Base-by-base conservation (phyloP, 2,329 filamentous ascomycete genomes). In the Conoideocrella luteorostrata region DNA sequence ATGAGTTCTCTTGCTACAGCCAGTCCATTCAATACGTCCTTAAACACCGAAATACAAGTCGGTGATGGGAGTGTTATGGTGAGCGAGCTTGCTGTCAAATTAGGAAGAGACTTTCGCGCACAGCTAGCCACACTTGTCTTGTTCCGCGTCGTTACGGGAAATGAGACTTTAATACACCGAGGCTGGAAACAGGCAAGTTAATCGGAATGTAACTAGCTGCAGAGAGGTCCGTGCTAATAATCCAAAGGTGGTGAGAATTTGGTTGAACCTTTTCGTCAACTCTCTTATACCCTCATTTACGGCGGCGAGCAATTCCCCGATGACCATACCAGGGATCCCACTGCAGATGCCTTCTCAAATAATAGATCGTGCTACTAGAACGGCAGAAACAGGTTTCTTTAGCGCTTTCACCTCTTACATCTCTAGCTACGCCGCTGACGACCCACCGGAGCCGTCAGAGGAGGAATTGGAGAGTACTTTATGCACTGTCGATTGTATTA, bases 401-500 rank as follows among this genome's bases (percentile, higher is more conserved):
- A 95, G 90, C 4, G 89, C 91, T 1, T 88, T 98, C 56, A 94
- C 91, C 1, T 95, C 87, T 5, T 98, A 97, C 57, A 89, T 98
- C 24, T 95, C 90, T n/a, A 97, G 91, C 62, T 97, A 98, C 61
- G 93, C 94, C 33, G 94, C 93, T 10, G 93, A 97, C 63, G 93
- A 98, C 58, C 93, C 93, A 11, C 93, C 93, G 0, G 93, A 98
- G 66, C 93, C 93, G 3, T 97, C 93, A 2, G 89, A 97, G 51
- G 91, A 97, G 60, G 93, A 98, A 62, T 75, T 98, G 23, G 93
- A 98, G 57, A 95, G 93, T 59, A 97, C 93, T 0, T 71, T 98
- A 9, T 93, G 87, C 60, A 91, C 93, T 1, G 86, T 96, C 3
- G 93, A 97, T 61, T 98, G 91, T 56, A 82, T 98, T 33, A 91